These are phyloP conservation scores for Aotearoamyces nothofagi DNA, from an alignment of 2,329 filamentous ascomycete genomes.

Conservation along the genomic window DNA sequence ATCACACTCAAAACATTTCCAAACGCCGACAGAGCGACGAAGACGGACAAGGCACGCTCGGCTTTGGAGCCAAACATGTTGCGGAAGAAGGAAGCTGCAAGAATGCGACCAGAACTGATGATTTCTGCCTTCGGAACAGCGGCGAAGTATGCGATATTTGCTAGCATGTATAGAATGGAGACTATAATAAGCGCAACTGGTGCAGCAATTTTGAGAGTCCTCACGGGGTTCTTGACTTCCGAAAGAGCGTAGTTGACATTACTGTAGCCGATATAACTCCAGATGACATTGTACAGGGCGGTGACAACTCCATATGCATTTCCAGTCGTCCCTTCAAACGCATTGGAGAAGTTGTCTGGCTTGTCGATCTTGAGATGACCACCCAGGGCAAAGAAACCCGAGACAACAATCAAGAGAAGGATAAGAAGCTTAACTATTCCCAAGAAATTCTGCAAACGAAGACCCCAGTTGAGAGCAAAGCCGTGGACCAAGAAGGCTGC, in stretches of 20 bases:
- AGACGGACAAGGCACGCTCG: conserved; percentile 44
- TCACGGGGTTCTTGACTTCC: conserved; percentile 50
- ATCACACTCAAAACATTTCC: conserved; percentile 54
- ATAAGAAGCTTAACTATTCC: conserved; percentile 52
- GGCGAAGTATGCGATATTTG: conserved; percentile 53
- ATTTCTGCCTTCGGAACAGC: conserved; percentile 38
- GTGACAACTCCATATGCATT: conserved; percentile 54
- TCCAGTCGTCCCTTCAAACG: conserved; percentile 50
- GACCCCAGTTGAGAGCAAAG: conserved; percentile 45
- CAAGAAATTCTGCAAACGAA: conserved; percentile 51
- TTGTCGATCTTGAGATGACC: conserved; percentile 44
- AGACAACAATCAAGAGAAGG: conserved; percentile 47
- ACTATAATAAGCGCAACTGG: conserved; percentile 34
- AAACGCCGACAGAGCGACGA: conserved; percentile 52
- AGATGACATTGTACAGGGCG: conserved; percentile 57
- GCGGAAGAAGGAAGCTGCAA: conserved; percentile 38
- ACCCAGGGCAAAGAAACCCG: conserved; percentile 44
- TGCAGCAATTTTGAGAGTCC: conserved; percentile 38
- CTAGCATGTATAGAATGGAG: conserved; percentile 43
- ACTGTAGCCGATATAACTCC: conserved; percentile 53
- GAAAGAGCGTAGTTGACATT: conserved; percentile 53
- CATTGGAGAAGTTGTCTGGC: conserved; percentile 45
- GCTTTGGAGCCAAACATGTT: conserved; percentile 38
- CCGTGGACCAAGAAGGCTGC: conserved; percentile 51
- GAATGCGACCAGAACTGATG: conserved; percentile 31